Percentiles rank a stretch among this genome's conserved stretches.
phyloP scores from a whole-genome alignment of 768 basidiomycete genomes.

The Dioszegia hungarica region DNA sequence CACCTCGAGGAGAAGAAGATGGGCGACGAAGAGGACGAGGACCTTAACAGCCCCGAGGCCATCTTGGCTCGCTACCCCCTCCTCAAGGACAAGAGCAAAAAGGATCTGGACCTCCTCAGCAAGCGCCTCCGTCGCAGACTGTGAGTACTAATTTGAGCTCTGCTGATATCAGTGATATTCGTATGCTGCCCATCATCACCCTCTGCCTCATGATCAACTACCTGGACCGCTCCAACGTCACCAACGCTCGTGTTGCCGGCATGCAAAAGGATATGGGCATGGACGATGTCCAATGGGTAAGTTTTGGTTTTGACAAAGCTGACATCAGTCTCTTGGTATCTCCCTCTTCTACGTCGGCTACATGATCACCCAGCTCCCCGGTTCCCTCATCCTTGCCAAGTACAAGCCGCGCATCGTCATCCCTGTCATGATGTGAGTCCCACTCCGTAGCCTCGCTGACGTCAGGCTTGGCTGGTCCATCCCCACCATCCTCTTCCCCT shows the following conservation, averaged over 20 bases:
- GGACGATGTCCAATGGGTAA: slow-evolving; percentile 14
- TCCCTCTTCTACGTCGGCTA: slow-evolving; percentile 9
- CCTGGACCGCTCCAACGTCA: slow-evolving; percentile 16
- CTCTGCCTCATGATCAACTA: slow-evolving; percentile 19
- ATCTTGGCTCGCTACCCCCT: slow-evolving; percentile 9
- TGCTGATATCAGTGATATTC: slow-evolving; percentile 1
- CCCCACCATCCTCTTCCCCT: slow-evolving; percentile 16
- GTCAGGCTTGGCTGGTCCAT: slow-evolving; percentile 11
- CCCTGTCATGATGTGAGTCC: slow-evolving; percentile 10
- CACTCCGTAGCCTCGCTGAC: too few relatives aligned
- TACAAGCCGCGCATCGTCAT: slow-evolving; percentile 12
- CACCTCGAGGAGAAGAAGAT: background rate
- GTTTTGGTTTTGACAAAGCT: background rate
- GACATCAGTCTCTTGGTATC: slow-evolving; percentile 2
- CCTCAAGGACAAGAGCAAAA: slow-evolving; percentile 6
- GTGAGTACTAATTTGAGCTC: background rate
- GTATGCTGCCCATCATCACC: slow-evolving; percentile 15
- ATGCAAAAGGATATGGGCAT: slow-evolving; percentile 13
- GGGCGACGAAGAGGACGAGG: background rate
- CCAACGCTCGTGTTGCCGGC: slow-evolving; percentile 15
- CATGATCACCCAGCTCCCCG: slow-evolving; percentile 13
- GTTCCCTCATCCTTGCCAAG: slow-evolving; percentile 9
- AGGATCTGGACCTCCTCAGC: slow-evolving; percentile 8
- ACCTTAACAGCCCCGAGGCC: slow-evolving; percentile 2
- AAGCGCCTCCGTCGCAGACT: background rate